phyloP scores from a whole-genome alignment of 1,139 yeast genomes.

The Scheffersomyces titani region DNA sequence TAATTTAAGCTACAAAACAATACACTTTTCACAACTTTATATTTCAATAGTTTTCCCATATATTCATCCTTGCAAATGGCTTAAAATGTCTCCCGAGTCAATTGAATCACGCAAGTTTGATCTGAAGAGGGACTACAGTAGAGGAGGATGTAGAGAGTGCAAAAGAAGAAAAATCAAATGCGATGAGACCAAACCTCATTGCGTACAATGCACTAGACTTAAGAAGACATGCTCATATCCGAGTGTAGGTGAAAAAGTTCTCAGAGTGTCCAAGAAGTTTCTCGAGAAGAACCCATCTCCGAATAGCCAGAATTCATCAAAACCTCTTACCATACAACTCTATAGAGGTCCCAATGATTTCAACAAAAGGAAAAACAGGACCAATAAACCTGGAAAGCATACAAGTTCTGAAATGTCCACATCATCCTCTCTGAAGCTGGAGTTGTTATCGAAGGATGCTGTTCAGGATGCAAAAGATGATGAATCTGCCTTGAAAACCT shows the following conservation, averaged over 20 bases:
- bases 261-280: constrained; percentile 14
- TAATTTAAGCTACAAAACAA: neutral
- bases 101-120: neutral
- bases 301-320: constrained; percentile 1
- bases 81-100: neutral
- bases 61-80: neutral
- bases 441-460: neutral
- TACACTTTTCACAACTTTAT: neutral
- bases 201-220: constrained; percentile 43
- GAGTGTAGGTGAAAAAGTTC: constrained; percentile 17
- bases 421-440: neutral
- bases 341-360: constrained; percentile 10
- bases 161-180: constrained; percentile 44
- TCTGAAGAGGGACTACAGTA: constrained; percentile 14
- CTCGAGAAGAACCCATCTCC: constrained; percentile 10
- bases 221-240: constrained; percentile 23
- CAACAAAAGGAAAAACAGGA: neutral
- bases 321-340: constrained; percentile 10
- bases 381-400: neutral
- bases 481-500: neutral
- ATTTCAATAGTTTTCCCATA: neutral
- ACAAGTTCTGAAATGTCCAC: neutral
- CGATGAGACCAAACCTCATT: constrained; percentile 57
- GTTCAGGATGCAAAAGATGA: neutral
- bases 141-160: constrained; percentile 28